These are phyloP conservation scores for Phytophthora quininea DNA, from an alignment of 352 stramenopile genomes.

Conservation along the genomic window DNA sequence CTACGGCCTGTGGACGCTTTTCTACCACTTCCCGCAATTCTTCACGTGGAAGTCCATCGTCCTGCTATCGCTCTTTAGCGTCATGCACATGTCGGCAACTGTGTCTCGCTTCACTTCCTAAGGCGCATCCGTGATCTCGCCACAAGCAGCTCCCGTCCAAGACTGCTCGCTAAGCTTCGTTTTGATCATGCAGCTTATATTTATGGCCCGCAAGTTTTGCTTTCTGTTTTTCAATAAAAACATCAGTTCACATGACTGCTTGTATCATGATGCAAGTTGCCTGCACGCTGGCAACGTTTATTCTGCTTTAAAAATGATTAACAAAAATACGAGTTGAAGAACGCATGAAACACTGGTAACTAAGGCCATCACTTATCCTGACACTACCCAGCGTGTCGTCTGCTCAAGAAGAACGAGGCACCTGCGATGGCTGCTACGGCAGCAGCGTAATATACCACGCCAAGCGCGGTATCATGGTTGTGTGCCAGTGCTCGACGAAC, in stretches of 20 bases:
- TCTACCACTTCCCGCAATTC: constrained; percentile 81
- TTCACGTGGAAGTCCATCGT: constrained; percentile 79
- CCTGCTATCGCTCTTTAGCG: constrained; percentile 69
- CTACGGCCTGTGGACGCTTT: constrained; percentile 79
- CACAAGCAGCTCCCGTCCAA: constrained; percentile 10
- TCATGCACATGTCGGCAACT: constrained; percentile 60
- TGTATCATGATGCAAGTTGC: no score
- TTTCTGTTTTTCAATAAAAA: background rate
- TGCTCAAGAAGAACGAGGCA: constrained; percentile 80
- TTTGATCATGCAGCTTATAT: constrained; percentile 37
- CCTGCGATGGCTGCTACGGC: constrained; percentile 77
- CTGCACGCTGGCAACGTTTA: no score
- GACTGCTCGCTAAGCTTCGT: constrained; percentile 17
- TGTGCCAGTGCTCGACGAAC: constrained; percentile 50
- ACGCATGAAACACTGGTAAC: no score
- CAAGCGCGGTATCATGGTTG: constrained; percentile 57
- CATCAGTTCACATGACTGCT: no score
- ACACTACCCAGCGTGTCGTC: constrained; percentile 26
- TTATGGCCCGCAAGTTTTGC: constrained; percentile 39
- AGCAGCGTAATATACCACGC: constrained; percentile 83
- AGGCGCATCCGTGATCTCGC: constrained; percentile 7
- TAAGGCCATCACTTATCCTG: constrained; percentile 7
- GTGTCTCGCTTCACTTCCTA: constrained; percentile 57
- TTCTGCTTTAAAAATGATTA: no score
- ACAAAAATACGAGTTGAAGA: no score